Percentiles rank a stretch among this genome's conserved stretches.
Conservation (phyloP, 1,139 yeast species). For the Yamadazyma dushanensis region DNA sequence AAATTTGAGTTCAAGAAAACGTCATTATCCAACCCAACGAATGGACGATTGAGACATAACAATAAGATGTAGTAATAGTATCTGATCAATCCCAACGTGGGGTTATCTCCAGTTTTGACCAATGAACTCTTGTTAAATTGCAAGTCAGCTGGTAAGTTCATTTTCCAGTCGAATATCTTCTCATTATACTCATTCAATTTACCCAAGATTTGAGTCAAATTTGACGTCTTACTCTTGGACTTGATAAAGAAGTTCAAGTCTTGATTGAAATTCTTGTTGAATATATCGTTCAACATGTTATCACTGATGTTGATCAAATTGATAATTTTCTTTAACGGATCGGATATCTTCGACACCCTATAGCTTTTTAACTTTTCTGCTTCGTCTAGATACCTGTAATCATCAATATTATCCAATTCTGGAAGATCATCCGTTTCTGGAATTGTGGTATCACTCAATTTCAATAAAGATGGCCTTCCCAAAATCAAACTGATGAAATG, state of each 20-base stretch:
- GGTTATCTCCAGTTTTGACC: slow-evolving; percentile 46
- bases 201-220: slow-evolving; percentile 25
- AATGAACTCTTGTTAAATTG: slow-evolving; percentile 50
- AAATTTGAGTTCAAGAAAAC: slow-evolving; percentile 17
- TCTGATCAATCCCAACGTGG: slow-evolving; percentile 51
- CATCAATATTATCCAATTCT: slow-evolving; percentile 57
- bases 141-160: slow-evolving; percentile 46
- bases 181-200: slow-evolving; percentile 44
- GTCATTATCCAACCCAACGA: slow-evolving; percentile 30
- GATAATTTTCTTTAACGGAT: slow-evolving; percentile 47
- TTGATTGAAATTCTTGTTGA: slow-evolving; percentile 34
- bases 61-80: slow-evolving; percentile 59
- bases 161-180: slow-evolving; percentile 53
- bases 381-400: slow-evolving; percentile 37
- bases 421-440: slow-evolving; percentile 64
- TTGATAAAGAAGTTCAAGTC: slow-evolving; percentile 16
- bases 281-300: slow-evolving; percentile 55
- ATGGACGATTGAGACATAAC: slow-evolving; percentile 60
- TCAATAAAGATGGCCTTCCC: slow-evolving; percentile 59
- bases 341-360: slow-evolving; percentile 43
- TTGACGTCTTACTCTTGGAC: slow-evolving; percentile 22
- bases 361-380: slow-evolving; percentile 16
- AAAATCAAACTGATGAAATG: slow-evolving; percentile 59
- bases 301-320: slow-evolving; percentile 54
- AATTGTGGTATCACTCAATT: slow-evolving; percentile 57